Evolutionary conservation across 805 yeast species (phyloP).

Genomic region (Kodamaea neixiangensis): DNA sequence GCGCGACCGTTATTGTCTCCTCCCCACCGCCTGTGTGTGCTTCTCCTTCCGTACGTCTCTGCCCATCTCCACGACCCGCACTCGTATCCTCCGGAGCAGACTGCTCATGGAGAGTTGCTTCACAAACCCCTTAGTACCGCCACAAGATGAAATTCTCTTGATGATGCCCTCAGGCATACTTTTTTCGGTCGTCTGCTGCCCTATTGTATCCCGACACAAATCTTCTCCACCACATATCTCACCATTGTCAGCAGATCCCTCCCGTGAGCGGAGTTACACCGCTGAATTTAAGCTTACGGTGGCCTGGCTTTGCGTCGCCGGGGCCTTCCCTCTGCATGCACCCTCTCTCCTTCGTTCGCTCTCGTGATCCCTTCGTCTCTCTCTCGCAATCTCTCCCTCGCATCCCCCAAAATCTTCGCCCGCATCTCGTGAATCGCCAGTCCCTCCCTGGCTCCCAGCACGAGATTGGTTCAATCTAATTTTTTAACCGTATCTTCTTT

Average conservation of each 20-base stretch:
- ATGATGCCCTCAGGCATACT: not conserved
- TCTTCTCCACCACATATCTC: not conserved
- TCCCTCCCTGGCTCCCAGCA: not conserved
- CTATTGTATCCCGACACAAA: not conserved
- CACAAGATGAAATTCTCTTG: not conserved
- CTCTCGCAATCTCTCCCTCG: not conserved
- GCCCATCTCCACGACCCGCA: no score
- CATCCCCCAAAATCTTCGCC: not conserved
- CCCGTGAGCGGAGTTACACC: not conserved
- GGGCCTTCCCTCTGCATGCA: no score
- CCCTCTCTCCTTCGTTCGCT: not conserved
- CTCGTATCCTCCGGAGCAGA: no score
- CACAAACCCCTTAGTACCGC: not conserved
- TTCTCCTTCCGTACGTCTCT: no score
- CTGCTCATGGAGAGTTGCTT: no score
- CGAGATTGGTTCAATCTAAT: not conserved
- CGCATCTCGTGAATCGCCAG: not conserved
- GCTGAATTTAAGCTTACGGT: not conserved
- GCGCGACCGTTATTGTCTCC: no score
- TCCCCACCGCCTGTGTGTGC: no score
- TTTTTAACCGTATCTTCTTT: not conserved
- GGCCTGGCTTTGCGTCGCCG: not conserved
- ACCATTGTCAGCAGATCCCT: not conserved
- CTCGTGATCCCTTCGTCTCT: no score
- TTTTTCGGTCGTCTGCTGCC: not conserved